Percentiles rank a stretch among this genome's conserved stretches.
phyloP scores from a whole-genome alignment of 768 basidiomycete species.

The Leccinum ochraceum region DNA sequence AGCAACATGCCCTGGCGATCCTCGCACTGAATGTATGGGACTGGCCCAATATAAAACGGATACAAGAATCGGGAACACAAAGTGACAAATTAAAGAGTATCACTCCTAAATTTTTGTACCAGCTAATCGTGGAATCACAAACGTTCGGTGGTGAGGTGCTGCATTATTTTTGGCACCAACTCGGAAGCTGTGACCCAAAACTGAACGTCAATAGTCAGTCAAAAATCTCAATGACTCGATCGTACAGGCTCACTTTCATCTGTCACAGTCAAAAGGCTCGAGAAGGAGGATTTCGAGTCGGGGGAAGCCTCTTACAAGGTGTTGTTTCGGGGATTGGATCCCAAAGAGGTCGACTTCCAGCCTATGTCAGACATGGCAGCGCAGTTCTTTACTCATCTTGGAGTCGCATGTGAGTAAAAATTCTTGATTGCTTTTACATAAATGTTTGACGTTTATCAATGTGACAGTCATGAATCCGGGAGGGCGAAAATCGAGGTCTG shows the following conservation, averaged over 20 bases:
- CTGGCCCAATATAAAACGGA: neutral
- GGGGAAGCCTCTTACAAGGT: neutral
- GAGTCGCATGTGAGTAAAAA: conserved; percentile 3
- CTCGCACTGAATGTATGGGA: neutral
- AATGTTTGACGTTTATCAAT: neutral
- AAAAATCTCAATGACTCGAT: neutral
- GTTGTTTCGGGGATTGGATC: conserved; percentile 1
- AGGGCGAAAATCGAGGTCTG: neutral
- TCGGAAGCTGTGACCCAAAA: neutral
- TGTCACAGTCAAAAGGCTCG: neutral
- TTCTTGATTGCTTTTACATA: neutral
- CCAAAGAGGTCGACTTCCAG: neutral
- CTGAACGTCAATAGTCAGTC: neutral
- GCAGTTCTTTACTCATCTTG: conserved; percentile 1
- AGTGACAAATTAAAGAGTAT: neutral
- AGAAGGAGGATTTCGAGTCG: neutral
- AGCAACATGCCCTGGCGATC: neutral
- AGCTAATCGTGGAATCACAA: neutral
- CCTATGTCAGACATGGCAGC: neutral
- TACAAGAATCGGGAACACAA: neutral
- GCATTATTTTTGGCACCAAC: neutral
- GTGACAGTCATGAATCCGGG: conserved; percentile 3
- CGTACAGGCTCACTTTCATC: neutral
- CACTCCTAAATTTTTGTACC: neutral
- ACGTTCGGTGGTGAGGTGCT: neutral